Evolutionary conservation across 768 basidiomycete species (phyloP), one percentile per base, ranked within the genome.

Genomic region (Crassisporium funariophilum): DNA sequence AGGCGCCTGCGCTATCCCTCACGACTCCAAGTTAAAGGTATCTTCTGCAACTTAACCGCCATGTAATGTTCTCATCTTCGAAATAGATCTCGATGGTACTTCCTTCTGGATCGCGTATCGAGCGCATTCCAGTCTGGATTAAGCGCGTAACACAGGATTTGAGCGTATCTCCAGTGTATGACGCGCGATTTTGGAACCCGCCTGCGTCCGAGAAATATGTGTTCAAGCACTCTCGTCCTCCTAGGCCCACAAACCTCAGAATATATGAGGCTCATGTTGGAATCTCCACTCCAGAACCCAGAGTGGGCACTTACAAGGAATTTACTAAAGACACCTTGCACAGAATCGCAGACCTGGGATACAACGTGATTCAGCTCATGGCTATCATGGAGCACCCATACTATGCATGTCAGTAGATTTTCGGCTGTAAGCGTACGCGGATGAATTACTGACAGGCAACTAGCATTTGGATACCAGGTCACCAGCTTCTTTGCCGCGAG

Each of bases 241-340:
- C 79, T 0, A 80, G 83, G 48, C 85, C 87, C 10, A 70, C 71
- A 13, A 76, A 84, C 25, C 63, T 84, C 35, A 84, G 86, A 53
- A 94, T 99, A 48, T 99, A 99, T 61, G 97, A 99, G 63, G 97
- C 95, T 0, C 97, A 99, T 61, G 94, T 98, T 53, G 97, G 97
- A 5, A 98, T 98, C 49, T 95, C 97, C 11, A 90, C 93, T 11
- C 63, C 86, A 2, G 95, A 98, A 58, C 73, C 76, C 35, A 77
- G 91, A 46, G 91, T 98, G 21, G 97, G 94, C 10, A 90, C 89
- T 2, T 99, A 98, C 78, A 92, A 88, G 63, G 97, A 98, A 68
- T 99, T 99, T 58, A 95, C 92, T 20, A 67, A 71, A 44, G 78
- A 95, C 61, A 69, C 89, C 36, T 76, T 99, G 15, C 90, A 89